A percentile compares a stretch with the other conserved stretches of the same genome.
Conservation (phyloP, 2,329 filamentous ascomycete genomes). For the Decorospora gaudefroyi region DNA sequence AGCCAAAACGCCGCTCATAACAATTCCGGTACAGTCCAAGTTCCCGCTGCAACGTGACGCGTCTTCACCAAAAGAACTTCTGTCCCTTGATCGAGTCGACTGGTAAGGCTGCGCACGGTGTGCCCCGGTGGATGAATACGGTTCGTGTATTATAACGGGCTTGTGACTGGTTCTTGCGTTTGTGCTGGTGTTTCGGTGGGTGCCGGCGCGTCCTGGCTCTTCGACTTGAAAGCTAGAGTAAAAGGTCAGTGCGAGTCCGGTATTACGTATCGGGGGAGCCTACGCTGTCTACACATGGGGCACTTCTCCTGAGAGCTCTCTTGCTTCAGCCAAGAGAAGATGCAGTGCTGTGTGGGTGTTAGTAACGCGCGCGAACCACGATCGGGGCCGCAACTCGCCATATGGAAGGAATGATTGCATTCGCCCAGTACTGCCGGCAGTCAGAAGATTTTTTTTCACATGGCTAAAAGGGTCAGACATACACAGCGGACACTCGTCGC, state of each 20-base stretch:
- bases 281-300: conserved; percentile 97
- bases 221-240: conserved; percentile 46
- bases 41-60: not conserved
- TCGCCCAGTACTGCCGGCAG: conserved; percentile 77
- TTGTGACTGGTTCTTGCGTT: conserved; percentile 27
- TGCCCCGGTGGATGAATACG: not conserved
- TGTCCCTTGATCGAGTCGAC: no score
- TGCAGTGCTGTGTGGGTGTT: conserved; percentile 72
- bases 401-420: conserved; percentile 97
- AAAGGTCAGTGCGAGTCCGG: conserved; percentile 16
- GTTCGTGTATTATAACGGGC: conserved; percentile 13
- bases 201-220: conserved; percentile 41
- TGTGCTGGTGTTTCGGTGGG: conserved; percentile 17
- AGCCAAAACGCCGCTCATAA: conserved; percentile 20
- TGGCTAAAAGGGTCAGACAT: conserved; percentile 46
- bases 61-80: not conserved
- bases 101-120: not conserved
- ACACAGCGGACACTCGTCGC: conserved; percentile 93
- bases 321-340: conserved; percentile 93
- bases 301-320: conserved; percentile 92
- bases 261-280: conserved; percentile 27
- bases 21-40: conserved; percentile 1
- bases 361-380: conserved; percentile 7
- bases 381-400: conserved; percentile 60
- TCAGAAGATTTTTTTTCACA: conserved; percentile 9